Evolutionary conservation across 495 filamentous ascomycete genomes (phyloP), one percentile per base, ranked within the genome.

Genomic region (Arthonia radiata): DNA sequence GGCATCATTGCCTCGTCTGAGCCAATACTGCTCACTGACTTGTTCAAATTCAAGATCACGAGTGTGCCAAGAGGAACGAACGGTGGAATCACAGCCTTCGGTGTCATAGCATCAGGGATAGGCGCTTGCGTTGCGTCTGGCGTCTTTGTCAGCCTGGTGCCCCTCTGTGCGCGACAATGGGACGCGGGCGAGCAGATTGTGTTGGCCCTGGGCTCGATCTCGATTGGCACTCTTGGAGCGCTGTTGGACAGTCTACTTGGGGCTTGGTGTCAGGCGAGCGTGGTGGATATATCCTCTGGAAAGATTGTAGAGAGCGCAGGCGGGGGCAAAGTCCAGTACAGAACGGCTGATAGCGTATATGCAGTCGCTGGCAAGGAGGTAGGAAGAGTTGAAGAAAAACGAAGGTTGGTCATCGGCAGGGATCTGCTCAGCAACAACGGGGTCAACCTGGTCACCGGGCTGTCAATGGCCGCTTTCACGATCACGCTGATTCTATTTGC

Each of bases 341-440:
- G 55, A 40, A 39, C 48, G 22, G 37, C 41, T 17, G 26, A 31
- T 9, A 36, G 27, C 2, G 33, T 35, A 4, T 29, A 45, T 0
- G 36, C 33, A 2, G 32, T 27, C 2, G 31, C 31, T 11, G 39
- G 42, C 15, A 39, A 40, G 2, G 33, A 27, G n/a, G 59, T 11
- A 45, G 38, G 23, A 37, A 61, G 18, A 51, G 50, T 21, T 64
- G 11, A 63, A 35, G 64, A 69, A 35, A 81, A 72, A 31, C 56
- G 80, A 8, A 60, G 67, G 16, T 49, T 80, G 7, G 76, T 71
- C 40, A 72, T 53, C 29, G 82, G 76, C 5, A 53, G 49, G 40
- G 77, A 89, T 35, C 41, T 86, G 37, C 50, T 93, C 33, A 78
- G 86, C 42, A 97, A 97, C 38, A 97, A 97, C 42, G 71, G 66